Evolutionary conservation across 176 grass and related monocot species (phyloP).

Genomic region (Secale cereale): DNA sequence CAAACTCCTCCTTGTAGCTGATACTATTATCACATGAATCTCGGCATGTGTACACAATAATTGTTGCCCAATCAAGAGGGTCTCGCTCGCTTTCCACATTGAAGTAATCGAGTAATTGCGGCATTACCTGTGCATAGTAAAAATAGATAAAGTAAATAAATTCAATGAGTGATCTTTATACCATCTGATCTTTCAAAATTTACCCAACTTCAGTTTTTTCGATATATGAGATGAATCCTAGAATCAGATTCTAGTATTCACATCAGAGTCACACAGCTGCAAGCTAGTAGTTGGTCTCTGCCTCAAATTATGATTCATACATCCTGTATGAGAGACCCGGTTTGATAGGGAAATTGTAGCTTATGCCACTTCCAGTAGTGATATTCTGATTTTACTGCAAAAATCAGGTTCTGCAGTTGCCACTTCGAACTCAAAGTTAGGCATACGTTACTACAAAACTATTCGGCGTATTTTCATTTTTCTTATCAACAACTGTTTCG

Average conservation of each 20-base stretch:
- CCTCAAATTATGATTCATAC: too few species aligned
- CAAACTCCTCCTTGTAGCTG: slow-evolving; percentile 58
- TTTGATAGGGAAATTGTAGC: too few species aligned
- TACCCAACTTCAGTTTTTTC: too few species aligned
- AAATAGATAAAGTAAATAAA: not conserved
- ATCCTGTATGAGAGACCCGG: too few species aligned
- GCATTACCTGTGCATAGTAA: slow-evolving; percentile 42
- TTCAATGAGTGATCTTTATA: too few species aligned
- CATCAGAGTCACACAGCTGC: not conserved
- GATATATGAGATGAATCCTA: too few species aligned
- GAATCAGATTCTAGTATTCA: too few species aligned
- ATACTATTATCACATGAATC: slow-evolving; percentile 41
- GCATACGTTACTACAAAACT: too few species aligned
- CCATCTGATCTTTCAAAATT: too few species aligned
- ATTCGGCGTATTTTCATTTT: too few species aligned
- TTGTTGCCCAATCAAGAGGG: slow-evolving; percentile 65
- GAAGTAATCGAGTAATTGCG: slow-evolving; percentile 57
- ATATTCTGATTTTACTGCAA: not conserved
- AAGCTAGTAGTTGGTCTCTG: not conserved
- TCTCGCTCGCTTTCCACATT: slow-evolving; percentile 38
- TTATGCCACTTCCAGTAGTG: not conserved
- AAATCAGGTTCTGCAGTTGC: not conserved
- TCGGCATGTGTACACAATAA: slow-evolving; percentile 47
- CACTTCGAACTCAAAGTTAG: not conserved
- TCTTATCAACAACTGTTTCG: not conserved